Base-by-base conservation (phyloP, 371 early-diverging fungal species). In the Dichotomocladium elegans region DNA sequence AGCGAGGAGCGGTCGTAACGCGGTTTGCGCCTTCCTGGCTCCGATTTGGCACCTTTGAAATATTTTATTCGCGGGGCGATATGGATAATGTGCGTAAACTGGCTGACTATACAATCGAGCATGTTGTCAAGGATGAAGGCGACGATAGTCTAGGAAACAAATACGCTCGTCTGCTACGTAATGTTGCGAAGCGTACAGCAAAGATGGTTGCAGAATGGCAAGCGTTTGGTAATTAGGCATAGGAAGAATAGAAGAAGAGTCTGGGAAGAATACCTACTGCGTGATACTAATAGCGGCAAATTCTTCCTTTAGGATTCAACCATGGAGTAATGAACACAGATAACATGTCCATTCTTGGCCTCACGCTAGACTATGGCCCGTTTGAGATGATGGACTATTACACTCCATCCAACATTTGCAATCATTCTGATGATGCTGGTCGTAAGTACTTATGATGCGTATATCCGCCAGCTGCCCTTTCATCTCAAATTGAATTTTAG, bases 291-390 rank as follows among this genome's bases (percentile, higher is more conserved):
- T 34, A 1, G 33, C 19, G 3, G 29, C 9, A 37, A 15, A 14
- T 25, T 31, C 14, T 44, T 21, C 24, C 25, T 37, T 21, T 56
- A 63, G 92, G 91, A 0, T 95, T 90, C 63, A 89, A 89, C 63
- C 92, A 92, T 53, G 93, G 94, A 12, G 92, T 92, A 0, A 82
- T 95, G 85, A 93, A 93, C 61, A 93, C 94, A 1, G 92, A 94
- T 59, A 94, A 93, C 52, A 91, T 93, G 91, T 91, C 92, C 2
- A 68, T 93, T 1, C 57, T 91, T 26, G 85, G 92, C 1, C 57
- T 92, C 8, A 94, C 96, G 3, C 72, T 94, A 33, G 94, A 96
- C 59, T 93, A 90, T 59, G 96, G 96, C 0, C 94, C 96, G 4
- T 93, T 68, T 57, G 91, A 85, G 41, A 91, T 94, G 56, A 58